Conservation (phyloP, 768 basidiomycete species). For the Termitomyces sp. region DNA sequence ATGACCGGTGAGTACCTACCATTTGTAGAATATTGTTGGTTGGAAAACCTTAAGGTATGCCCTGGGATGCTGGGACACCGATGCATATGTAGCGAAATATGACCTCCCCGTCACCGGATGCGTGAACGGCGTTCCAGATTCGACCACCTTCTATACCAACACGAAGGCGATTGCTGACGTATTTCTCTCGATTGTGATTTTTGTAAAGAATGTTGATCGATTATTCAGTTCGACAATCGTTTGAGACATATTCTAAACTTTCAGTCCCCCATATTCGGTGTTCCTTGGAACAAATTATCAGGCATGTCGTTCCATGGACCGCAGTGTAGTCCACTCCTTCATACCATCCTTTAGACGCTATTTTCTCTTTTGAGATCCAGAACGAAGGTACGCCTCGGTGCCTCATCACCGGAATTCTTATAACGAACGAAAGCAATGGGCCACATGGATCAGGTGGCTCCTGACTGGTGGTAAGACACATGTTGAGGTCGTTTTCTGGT, state of each 20-base stretch:
- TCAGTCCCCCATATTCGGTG: slow-evolving; percentile 18
- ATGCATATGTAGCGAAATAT: slow-evolving; percentile 21
- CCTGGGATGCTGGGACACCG: slow-evolving; percentile 21
- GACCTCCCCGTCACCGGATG: slow-evolving; percentile 16
- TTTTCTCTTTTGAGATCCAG: slow-evolving; percentile 20
- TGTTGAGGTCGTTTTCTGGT: neutral
- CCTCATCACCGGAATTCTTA: neutral
- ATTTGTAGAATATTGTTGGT: neutral
- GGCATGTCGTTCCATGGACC: slow-evolving; percentile 1
- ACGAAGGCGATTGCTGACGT: slow-evolving; percentile 20
- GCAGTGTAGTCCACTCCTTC: too few relatives aligned
- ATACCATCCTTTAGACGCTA: slow-evolving; percentile 13
- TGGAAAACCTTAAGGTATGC: slow-evolving; percentile 11
- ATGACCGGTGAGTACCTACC: slow-evolving; percentile 12
- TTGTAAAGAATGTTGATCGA: neutral
- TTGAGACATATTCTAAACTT: slow-evolving; percentile 20
- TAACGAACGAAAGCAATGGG: slow-evolving; percentile 16
- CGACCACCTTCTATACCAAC: slow-evolving; percentile 19
- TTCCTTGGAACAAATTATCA: slow-evolving; percentile 20
- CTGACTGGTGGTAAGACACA: slow-evolving; percentile 18
- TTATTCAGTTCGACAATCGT: slow-evolving; percentile 18
- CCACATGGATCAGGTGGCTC: slow-evolving; percentile 22
- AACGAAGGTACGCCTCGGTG: slow-evolving; percentile 14
- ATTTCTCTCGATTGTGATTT: neutral
- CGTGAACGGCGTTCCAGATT: slow-evolving; percentile 21